These are phyloP conservation scores for Triticum urartu DNA, from an alignment of 176 grass and related monocot genomes.

Conservation along the genomic window DNA sequence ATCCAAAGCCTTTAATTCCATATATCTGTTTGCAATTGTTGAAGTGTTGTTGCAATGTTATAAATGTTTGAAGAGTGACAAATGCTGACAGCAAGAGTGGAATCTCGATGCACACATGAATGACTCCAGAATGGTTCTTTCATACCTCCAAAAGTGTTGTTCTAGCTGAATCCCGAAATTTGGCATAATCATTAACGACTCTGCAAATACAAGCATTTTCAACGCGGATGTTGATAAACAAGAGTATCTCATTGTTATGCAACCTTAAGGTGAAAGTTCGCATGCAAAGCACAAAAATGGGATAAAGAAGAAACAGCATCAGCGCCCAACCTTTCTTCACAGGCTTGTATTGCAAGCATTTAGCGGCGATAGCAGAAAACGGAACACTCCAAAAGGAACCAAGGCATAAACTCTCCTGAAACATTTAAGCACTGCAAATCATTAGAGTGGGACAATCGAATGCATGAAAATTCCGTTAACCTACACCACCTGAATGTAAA, in stretches of 20 bases:
- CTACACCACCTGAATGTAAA: background rate
- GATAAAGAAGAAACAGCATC: background rate
- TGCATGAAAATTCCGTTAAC: background rate
- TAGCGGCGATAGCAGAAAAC: constrained; percentile 41
- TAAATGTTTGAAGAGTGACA: background rate
- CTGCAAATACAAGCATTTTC: constrained; percentile 27
- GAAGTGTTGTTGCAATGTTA: background rate
- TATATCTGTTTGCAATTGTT: background rate
- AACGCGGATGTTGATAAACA: background rate
- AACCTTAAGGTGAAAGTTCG: background rate
- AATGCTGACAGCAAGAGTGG: background rate
- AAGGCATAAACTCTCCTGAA: constrained; percentile 52
- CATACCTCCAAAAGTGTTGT: constrained; percentile 74
- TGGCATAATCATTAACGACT: constrained; percentile 74
- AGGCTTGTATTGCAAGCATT: constrained; percentile 53
- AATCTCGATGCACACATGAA: background rate
- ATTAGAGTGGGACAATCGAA: background rate
- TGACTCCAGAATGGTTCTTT: background rate
- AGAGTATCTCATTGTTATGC: background rate
- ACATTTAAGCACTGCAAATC: background rate
- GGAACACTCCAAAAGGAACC: constrained; percentile 59
- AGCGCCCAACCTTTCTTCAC: constrained; percentile 66
- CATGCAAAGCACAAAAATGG: too few relatives aligned
- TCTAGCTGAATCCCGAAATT: constrained; percentile 79
- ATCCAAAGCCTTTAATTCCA: constrained; percentile 9